Conservation (phyloP, 2,329 filamentous ascomycete species). For the Colletotrichum melonis region DNA sequence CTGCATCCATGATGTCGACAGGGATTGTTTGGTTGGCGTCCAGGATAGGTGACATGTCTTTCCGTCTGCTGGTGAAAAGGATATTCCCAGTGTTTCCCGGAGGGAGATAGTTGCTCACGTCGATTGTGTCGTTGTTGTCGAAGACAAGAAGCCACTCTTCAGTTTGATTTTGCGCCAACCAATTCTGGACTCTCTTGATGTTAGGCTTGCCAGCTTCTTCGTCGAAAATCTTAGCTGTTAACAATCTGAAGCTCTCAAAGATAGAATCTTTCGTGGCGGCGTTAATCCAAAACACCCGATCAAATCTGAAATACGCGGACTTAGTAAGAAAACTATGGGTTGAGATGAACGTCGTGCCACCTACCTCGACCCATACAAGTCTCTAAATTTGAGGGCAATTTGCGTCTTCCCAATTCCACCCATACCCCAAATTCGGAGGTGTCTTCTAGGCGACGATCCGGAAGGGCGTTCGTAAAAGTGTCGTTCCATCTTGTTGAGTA, state of each 20-base stretch:
- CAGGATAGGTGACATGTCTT: neutral
- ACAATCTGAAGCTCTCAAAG: slow-evolving; percentile 37
- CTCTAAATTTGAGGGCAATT: slow-evolving; percentile 42
- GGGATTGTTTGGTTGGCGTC: neutral
- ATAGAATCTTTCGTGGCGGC: slow-evolving; percentile 39
- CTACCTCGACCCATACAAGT: slow-evolving; percentile 37
- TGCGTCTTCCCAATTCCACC: slow-evolving; percentile 46
- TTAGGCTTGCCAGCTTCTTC: slow-evolving; percentile 3
- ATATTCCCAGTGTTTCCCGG: slow-evolving; percentile 39
- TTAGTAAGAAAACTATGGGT: neutral
- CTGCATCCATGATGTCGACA: neutral
- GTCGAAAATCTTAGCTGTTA: slow-evolving; percentile 28
- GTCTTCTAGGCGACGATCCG: slow-evolving; percentile 16
- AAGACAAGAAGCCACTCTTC: slow-evolving; percentile 45
- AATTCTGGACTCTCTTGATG: slow-evolving; percentile 29
- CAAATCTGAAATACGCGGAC: slow-evolving; percentile 37
- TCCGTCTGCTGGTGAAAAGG: slow-evolving; percentile 42
- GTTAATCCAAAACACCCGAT: slow-evolving; percentile 45
- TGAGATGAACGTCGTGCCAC: neutral
- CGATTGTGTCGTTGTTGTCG: slow-evolving; percentile 41
- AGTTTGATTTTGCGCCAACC: slow-evolving; percentile 32
- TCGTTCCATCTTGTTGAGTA: slow-evolving; percentile 38
- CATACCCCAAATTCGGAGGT: slow-evolving; percentile 43
- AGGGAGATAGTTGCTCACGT: slow-evolving; percentile 37
- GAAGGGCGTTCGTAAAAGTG: slow-evolving; percentile 24